Evolutionary conservation across 2,329 filamentous ascomycete species (phyloP).

Genomic region (Lizonia empirigonia): DNA sequence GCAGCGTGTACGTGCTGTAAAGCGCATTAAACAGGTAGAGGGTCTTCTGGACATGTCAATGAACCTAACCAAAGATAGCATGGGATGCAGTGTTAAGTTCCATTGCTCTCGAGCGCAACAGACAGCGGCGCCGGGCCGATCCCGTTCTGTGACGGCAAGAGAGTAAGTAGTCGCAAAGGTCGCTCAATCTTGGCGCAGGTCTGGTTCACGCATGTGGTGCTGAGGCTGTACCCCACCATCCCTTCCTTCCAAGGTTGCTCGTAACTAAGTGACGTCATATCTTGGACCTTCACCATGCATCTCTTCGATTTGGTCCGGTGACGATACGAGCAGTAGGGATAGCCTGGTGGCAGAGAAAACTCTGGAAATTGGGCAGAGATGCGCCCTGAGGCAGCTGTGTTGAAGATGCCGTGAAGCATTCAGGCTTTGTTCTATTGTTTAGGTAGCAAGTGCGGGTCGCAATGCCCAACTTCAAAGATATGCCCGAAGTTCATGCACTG

Average conservation of each 20-base stretch:
- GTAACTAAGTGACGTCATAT: constrained; percentile 29
- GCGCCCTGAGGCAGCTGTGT: constrained; percentile 3
- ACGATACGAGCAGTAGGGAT: constrained; percentile 27
- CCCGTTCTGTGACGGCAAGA: not conserved
- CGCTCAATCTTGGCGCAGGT: no score
- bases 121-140: constrained; percentile 10
- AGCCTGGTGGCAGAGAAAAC: constrained; percentile 18
- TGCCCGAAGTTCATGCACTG: constrained; percentile 7
- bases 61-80: not conserved
- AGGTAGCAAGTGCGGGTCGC: not conserved
- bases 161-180: no score
- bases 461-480: constrained; percentile 10
- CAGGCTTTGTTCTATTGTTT: constrained; percentile 14
- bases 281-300: constrained; percentile 15
- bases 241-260: not conserved
- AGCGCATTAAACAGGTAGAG: no score
- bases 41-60: not conserved
- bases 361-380: constrained; percentile 10
- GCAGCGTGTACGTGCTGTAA: no score
- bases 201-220: constrained; percentile 19
- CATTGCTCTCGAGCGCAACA: not conserved
- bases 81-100: no score
- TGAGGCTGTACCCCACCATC: constrained; percentile 10
- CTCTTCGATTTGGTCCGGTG: constrained; percentile 21
- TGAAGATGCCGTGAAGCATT: not conserved